Evolutionary conservation across 768 basidiomycete genomes (phyloP).

Genomic region (Phallus indusiatus): DNA sequence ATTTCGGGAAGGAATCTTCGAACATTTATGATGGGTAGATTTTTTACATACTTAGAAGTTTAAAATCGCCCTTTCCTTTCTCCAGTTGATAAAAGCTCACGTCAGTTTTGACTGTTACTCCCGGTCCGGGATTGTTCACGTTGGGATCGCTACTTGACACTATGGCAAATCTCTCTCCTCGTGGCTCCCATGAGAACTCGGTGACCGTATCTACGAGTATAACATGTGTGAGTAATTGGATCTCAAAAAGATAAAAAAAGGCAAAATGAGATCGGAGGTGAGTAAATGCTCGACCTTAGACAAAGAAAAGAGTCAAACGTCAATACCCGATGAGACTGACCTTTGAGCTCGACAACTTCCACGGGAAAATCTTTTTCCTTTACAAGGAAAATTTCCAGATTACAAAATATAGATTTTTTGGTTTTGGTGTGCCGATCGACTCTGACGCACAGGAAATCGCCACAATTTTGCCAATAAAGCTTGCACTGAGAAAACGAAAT

Average conservation of each 20-base stretch:
- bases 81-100: slow-evolving; percentile 95
- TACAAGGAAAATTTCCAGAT: slow-evolving; percentile 94
- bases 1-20: neutral
- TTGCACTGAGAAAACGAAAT: slow-evolving; percentile 63
- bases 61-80: slow-evolving; percentile 88
- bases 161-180: slow-evolving; percentile 91
- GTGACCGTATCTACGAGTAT: slow-evolving; percentile 67
- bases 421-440: slow-evolving; percentile 98
- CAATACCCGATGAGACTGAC: slow-evolving; percentile 28
- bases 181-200: slow-evolving; percentile 99
- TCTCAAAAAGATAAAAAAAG: neutral
- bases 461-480: slow-evolving; percentile 96
- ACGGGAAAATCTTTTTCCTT: slow-evolving; percentile 97
- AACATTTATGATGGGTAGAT: neutral
- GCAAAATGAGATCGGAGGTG: neutral
- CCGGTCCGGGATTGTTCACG: slow-evolving; percentile 80
- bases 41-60: slow-evolving; percentile 54
- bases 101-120: slow-evolving; percentile 92
- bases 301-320: neutral
- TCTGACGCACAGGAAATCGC: slow-evolving; percentile 97
- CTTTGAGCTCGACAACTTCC: slow-evolving; percentile 95
- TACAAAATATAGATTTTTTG: slow-evolving; percentile 96
- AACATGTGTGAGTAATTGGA: slow-evolving; percentile 5
- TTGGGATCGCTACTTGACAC: slow-evolving; percentile 93
- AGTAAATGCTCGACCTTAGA: neutral